Evolutionary conservation across 805 yeast species (phyloP), one percentile per base, ranked within the genome.

Genomic region (Pichia kluyveri): DNA sequence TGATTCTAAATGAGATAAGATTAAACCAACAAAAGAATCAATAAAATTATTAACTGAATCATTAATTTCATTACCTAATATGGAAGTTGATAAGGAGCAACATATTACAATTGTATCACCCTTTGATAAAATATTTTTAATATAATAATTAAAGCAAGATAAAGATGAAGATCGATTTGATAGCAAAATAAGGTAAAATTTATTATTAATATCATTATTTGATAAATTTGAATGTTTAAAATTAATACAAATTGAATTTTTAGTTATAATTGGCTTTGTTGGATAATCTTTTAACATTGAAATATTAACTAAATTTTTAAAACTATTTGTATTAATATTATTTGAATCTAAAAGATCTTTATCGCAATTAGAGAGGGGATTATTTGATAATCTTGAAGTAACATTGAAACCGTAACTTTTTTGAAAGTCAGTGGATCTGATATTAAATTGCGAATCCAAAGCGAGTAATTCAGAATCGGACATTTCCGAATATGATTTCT

Each of bases 161-260:
- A 90, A 80, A 0, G 93, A 82, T 62, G 82, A 85, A 42, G 69
- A 70, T 48, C 86, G 69, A 6, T 84, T 87, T 47, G 81, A 71
- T 40, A 86, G 70, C 55, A 82, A 77, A 14, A 80, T 75, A 51
- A 84, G 48, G 49, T 60, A 58, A 40, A 51, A 59, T 44, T 56
- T 60, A 40, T 54, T 53, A 43, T 53, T 55, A 27, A 52, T 32
- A 2, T 52, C 43, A n/a, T 41, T 51, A 19, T 48, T 48, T 27
- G 37, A 17, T 23, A 60, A 72, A 31, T 65, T 61, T 17, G 64
- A 54, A 58, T 75, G 80, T 52, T 69, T 71, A 43, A 66, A 70
- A n/a, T 74, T 71, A 38, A 75, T 58, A 51, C 72, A 60, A 23
- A 65, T 55, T 1, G 69, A 59, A 42, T 63, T 66, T 43, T 60